These are phyloP conservation scores for Hymenoscyphus fructigenus DNA, from an alignment of 2,329 filamentous ascomycete species.

Conservation along the genomic window DNA sequence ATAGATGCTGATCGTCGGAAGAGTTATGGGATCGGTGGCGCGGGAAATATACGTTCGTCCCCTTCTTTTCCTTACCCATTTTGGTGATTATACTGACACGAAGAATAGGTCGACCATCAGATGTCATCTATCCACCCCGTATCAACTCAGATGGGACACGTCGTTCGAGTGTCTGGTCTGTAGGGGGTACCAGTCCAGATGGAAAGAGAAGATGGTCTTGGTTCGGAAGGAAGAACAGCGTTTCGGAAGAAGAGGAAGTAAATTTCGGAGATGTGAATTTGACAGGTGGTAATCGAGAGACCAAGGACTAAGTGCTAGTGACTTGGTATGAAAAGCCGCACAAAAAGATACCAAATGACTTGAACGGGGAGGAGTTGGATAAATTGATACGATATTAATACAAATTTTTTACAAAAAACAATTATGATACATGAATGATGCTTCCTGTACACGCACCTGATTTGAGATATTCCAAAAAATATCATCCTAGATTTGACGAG, in stretches of 20 bases:
- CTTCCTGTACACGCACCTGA: neutral
- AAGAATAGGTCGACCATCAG: slow-evolving; percentile 32
- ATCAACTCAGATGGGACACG: slow-evolving; percentile 26
- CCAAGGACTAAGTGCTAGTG: neutral
- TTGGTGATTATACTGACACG: slow-evolving; percentile 2
- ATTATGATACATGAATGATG: neutral
- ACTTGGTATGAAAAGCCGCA: neutral
- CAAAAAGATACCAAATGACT: neutral
- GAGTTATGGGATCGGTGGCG: slow-evolving; percentile 36
- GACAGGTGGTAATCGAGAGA: neutral
- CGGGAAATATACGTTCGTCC: slow-evolving; percentile 35
- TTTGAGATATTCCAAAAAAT: neutral
- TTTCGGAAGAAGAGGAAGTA: slow-evolving; percentile 7
- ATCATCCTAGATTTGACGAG: neutral
- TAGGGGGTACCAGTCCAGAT: slow-evolving; percentile 19
- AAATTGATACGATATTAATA: slow-evolving; percentile 5
- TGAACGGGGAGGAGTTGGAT: neutral
- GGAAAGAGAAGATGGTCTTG: slow-evolving; percentile 23
- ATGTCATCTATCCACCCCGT: slow-evolving; percentile 29
- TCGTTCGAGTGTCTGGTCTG: slow-evolving; percentile 28
- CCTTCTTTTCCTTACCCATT: neutral
- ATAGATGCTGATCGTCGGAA: slow-evolving; percentile 24
- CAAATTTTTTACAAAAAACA: slow-evolving; percentile 5
- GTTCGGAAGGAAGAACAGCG: slow-evolving; percentile 20
- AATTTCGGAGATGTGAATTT: slow-evolving; percentile 15